phyloP scores from a whole-genome alignment of 768 basidiomycete genomes.

The Crassisporium funariophilum region DNA sequence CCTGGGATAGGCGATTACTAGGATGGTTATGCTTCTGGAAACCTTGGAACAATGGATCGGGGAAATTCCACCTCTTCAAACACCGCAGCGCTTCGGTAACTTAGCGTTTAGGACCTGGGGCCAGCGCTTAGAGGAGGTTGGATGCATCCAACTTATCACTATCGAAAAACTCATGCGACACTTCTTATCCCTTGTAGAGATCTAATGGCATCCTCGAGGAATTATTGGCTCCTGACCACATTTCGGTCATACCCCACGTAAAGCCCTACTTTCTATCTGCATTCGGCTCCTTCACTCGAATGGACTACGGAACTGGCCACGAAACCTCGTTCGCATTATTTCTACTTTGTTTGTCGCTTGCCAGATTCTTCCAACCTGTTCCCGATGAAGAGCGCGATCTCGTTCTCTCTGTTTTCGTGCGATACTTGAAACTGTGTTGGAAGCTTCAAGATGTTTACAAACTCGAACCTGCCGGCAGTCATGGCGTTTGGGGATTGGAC shows the following conservation, averaged over 20 bases:
- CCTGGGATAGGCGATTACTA: constrained; percentile 34
- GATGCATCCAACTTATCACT: constrained; percentile 12
- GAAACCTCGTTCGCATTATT: constrained; percentile 88
- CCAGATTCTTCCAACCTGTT: constrained; percentile 62
- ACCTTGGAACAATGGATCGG: constrained; percentile 75
- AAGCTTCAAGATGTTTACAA: constrained; percentile 85
- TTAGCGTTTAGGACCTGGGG: constrained; percentile 89
- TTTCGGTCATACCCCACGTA: constrained; percentile 58
- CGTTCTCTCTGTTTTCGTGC: constrained; percentile 64
- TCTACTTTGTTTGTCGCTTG: constrained; percentile 69
- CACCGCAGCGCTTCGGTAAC: constrained; percentile 90
- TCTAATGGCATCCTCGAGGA: constrained; percentile 49
- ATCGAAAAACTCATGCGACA: constrained; percentile 6
- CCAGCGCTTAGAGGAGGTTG: constrained; percentile 72
- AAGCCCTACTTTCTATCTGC: constrained; percentile 79
- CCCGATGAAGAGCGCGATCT: constrained; percentile 63
- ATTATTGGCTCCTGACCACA: constrained; percentile 50
- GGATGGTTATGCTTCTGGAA: constrained; percentile 59
- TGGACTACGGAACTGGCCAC: constrained; percentile 98
- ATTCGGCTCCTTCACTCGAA: constrained; percentile 87
- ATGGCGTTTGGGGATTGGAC: constrained; percentile 98
- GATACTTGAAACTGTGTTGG: constrained; percentile 85
- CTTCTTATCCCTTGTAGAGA: constrained; percentile 40
- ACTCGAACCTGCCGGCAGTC: constrained; percentile 95
- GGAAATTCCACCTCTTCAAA: constrained; percentile 71